Percentiles rank a stretch among this genome's conserved stretches.
Conservation (phyloP, 2,329 filamentous ascomycete species). For the Colletotrichum gloeosporioides region DNA sequence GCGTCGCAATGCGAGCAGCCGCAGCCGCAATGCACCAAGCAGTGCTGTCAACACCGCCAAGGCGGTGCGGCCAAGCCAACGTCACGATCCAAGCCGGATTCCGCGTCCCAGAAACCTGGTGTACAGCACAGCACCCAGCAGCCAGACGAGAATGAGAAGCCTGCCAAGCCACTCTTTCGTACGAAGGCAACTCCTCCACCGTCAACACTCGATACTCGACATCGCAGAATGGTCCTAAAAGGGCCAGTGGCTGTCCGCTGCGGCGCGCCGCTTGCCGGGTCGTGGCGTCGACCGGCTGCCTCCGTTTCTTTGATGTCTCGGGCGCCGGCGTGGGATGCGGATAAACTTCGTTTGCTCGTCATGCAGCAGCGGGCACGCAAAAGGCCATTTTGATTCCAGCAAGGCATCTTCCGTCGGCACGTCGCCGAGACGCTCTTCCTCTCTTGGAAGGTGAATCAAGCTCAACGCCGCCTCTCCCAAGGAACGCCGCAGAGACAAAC, state of each 20-base stretch:
- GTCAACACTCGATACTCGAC: not conserved
- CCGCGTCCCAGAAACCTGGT: not conserved
- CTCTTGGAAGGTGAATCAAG: not conserved
- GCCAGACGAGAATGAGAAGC: not conserved
- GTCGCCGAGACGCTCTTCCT: slow-evolving; percentile 6
- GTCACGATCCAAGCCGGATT: not conserved
- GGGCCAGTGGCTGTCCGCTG: not conserved
- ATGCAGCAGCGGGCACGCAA: not conserved
- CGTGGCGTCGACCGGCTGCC: slow-evolving; percentile 8
- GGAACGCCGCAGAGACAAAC: slow-evolving; percentile 5
- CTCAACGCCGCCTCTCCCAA: slow-evolving; percentile 13
- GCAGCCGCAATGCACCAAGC: not conserved
- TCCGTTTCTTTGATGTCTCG: slow-evolving; percentile 9
- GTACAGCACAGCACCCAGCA: not conserved
- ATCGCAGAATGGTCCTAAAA: not conserved
- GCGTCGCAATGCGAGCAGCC: not conserved
- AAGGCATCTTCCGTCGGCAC: not conserved
- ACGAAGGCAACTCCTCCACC: not conserved
- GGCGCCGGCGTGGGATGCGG: not conserved
- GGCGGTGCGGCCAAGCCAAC: not conserved
- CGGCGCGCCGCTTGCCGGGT: slow-evolving; percentile 2
- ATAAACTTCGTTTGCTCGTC: not conserved
- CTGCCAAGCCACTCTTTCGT: not conserved
- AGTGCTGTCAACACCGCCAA: not conserved
- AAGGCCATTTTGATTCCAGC: not conserved